Evolutionary conservation across 73 alveolate genomes (phyloP).

Genomic region (Paramecium sonneborni): DNA sequence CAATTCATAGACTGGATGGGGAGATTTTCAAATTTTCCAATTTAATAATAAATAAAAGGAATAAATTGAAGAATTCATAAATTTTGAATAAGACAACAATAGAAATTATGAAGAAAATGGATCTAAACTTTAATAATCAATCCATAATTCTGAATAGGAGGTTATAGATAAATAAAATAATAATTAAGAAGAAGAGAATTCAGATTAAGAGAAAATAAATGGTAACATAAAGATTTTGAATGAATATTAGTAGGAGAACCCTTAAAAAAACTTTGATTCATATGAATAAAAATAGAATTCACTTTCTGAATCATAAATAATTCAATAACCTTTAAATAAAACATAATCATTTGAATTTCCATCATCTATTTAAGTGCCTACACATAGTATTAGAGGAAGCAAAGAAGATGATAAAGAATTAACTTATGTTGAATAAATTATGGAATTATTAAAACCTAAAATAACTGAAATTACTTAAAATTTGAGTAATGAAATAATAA

Average conservation of each 20-base stretch:
- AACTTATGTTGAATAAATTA: not conserved
- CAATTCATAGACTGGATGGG: not conserved
- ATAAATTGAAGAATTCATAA: not conserved
- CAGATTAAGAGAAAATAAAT: not conserved
- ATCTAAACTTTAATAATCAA: not conserved
- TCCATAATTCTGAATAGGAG: not conserved
- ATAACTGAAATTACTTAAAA: not conserved
- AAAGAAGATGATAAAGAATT: not conserved
- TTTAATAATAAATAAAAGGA: not conserved
- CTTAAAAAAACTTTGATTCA: not conserved
- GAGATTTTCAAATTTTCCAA: not conserved
- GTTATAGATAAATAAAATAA: not conserved
- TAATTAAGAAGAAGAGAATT: too few relatives aligned
- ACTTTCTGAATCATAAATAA: not conserved
- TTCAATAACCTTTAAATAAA: not conserved
- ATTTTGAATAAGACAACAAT: not conserved
- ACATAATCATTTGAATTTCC: not conserved
- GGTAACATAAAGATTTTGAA: not conserved
- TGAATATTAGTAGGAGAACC: too few relatives aligned
- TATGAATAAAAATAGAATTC: not conserved
- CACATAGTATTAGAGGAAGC: not conserved
- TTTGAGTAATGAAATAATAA: not conserved
- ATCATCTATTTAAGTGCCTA: not conserved
- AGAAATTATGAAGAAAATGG: not conserved
- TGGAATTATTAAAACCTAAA: slow-evolving; percentile 6